These are phyloP conservation scores for Leishmania martiniquensis DNA, from an alignment of 208 protist species.

Conservation along the genomic window DNA sequence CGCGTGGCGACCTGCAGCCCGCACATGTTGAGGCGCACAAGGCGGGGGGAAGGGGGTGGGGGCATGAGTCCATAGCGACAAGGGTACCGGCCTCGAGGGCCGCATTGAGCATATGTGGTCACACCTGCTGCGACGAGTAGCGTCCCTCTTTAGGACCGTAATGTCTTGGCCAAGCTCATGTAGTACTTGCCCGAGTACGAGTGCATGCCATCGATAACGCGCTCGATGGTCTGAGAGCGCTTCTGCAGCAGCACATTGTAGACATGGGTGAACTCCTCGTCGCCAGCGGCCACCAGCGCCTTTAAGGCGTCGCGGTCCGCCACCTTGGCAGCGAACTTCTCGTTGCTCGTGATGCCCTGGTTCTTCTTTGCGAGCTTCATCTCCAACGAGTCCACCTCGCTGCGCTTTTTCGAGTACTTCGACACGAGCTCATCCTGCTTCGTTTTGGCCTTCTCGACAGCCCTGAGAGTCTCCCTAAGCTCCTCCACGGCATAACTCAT, in stretches of 20 bases:
- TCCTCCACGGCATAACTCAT: slow-evolving; percentile 33
- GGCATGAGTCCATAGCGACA: not conserved
- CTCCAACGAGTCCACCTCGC: slow-evolving; percentile 41
- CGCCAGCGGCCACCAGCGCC: slow-evolving; percentile 31
- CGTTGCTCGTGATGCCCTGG: slow-evolving; percentile 43
- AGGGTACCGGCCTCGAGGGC: not conserved
- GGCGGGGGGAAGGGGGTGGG: not conserved
- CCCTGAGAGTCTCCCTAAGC: slow-evolving; percentile 34
- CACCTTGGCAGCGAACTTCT: slow-evolving; percentile 47
- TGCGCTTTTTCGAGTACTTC: slow-evolving; percentile 46
- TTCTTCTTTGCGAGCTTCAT: slow-evolving; percentile 73
- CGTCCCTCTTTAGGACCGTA: slow-evolving; percentile 9
- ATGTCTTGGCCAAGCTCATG: slow-evolving; percentile 13
- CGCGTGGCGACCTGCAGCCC: not conserved
- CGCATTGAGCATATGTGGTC: not conserved
- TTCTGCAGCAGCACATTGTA: slow-evolving; percentile 34
- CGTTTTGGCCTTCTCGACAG: slow-evolving; percentile 22
- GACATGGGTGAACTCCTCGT: slow-evolving; percentile 17
- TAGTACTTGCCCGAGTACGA: slow-evolving; percentile 43
- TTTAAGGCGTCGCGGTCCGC: slow-evolving; percentile 43
- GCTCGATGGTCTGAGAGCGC: slow-evolving; percentile 35
- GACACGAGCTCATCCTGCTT: slow-evolving; percentile 28
- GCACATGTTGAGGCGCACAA: not conserved
- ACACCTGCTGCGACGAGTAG: not conserved
- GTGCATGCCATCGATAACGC: slow-evolving; percentile 31